Evolutionary conservation across 2,329 filamentous ascomycete genomes (phyloP).

Genomic region (Metarhizium humberi): DNA sequence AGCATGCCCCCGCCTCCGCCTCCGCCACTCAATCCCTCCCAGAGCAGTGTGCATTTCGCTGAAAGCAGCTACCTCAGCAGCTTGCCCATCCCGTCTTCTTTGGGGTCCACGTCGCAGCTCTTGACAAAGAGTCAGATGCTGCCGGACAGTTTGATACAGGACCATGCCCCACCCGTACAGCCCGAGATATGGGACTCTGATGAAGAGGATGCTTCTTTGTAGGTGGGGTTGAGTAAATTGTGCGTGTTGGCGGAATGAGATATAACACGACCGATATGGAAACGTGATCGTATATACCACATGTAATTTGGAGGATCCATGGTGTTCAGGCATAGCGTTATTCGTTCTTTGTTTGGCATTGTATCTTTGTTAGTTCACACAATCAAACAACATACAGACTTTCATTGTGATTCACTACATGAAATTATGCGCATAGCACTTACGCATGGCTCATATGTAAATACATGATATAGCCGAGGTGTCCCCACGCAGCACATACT

Average conservation of each 20-base stretch:
- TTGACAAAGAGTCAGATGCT: slow-evolving; percentile 43
- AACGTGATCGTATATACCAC: too few species aligned
- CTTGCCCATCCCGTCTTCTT: slow-evolving; percentile 8
- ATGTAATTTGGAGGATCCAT: too few species aligned
- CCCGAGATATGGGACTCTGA: slow-evolving; percentile 30
- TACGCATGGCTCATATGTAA: too few species aligned
- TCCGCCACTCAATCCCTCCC: slow-evolving; percentile 11
- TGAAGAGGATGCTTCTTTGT: slow-evolving; percentile 15
- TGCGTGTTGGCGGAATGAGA: neutral
- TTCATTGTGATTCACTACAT: too few species aligned
- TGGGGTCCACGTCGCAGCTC: slow-evolving; percentile 33
- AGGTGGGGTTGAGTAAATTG: neutral
- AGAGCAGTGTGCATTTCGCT: slow-evolving; percentile 17
- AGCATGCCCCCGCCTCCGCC: slow-evolving; percentile 3
- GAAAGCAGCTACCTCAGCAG: slow-evolving; percentile 11
- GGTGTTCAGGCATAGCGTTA: too few species aligned
- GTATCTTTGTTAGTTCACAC: too few species aligned
- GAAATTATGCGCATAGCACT: too few species aligned
- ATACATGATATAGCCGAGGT: too few species aligned
- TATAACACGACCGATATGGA: neutral
- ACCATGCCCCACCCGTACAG: slow-evolving; percentile 20
- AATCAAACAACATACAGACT: too few species aligned
- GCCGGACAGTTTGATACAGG: slow-evolving; percentile 34
- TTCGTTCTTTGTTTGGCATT: too few species aligned
- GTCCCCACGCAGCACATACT: too few species aligned